A percentile compares a stretch with the other conserved stretches of the same genome.
phyloP scores from a whole-genome alignment of 2,329 filamentous ascomycete species.

The Amphichorda felina region DNA sequence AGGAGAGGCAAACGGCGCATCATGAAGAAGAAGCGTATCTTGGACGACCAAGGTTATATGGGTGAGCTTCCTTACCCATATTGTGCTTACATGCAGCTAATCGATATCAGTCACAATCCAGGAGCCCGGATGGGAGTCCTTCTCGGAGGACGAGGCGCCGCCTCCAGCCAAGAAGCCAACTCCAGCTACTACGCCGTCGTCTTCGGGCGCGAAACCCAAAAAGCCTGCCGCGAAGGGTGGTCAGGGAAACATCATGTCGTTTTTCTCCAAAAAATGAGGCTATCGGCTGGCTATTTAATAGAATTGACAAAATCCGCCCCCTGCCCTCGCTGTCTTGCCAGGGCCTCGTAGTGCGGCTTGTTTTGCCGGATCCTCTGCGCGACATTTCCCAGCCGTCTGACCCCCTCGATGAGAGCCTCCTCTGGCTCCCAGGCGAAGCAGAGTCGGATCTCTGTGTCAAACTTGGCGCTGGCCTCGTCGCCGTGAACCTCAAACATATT shows the following conservation, averaged over 20 bases:
- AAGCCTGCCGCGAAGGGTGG: conserved; percentile 45
- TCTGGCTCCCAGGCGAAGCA: conserved; percentile 67
- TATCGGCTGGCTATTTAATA: conserved; percentile 7
- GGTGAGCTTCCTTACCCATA: conserved; percentile 37
- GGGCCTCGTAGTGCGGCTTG: conserved; percentile 12
- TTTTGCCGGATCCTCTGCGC: conserved; percentile 18
- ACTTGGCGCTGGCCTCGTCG: conserved; percentile 39
- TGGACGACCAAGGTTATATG: conserved; percentile 84
- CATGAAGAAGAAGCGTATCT: conserved; percentile 76
- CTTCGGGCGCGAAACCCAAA: conserved; percentile 37
- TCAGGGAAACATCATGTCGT: conserved; percentile 83
- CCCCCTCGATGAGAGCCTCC: conserved; percentile 52
- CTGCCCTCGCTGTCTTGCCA: conserved; percentile 3
- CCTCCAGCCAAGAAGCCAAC: conserved; percentile 41
- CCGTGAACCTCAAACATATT: conserved; percentile 56
- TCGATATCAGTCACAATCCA: conserved; percentile 62
- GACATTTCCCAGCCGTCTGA: conserved; percentile 47
- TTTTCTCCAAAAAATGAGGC: conserved; percentile 68
- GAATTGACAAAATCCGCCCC: conserved; percentile 10
- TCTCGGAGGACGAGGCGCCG: conserved; percentile 75
- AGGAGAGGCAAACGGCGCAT: conserved; percentile 67
- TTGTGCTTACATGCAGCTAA: neutral
- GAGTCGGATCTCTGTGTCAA: conserved; percentile 49
- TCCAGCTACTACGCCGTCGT: conserved; percentile 26
- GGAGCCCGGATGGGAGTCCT: conserved; percentile 79